phyloP scores from a whole-genome alignment of 192 early-diverging fungal species.

The Entomortierella parvispora region DNA sequence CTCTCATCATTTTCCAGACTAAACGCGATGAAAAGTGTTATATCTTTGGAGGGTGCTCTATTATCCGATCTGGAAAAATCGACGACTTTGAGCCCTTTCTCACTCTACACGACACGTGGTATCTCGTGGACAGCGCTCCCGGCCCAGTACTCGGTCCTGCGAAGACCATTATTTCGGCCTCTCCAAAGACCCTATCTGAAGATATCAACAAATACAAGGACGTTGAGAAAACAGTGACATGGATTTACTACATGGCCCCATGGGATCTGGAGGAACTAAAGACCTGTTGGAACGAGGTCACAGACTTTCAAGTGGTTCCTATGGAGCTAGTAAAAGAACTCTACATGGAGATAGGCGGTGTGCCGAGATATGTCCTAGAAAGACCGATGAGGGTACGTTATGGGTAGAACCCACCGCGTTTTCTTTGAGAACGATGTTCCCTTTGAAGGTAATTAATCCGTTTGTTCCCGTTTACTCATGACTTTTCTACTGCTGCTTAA shows the following conservation, averaged over 20 bases:
- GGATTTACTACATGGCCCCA: slow-evolving; percentile 25
- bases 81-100: slow-evolving; percentile 29
- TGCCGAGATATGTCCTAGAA: slow-evolving; percentile 37
- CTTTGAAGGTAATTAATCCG: not conserved
- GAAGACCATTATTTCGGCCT: slow-evolving; percentile 25
- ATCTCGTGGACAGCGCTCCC: slow-evolving; percentile 18
- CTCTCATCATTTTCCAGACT: slow-evolving; percentile 28
- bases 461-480: not conserved
- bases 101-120: slow-evolving; percentile 6
- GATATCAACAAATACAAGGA: slow-evolving; percentile 14
- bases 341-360: slow-evolving; percentile 21
- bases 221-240: slow-evolving; percentile 11
- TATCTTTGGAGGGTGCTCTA: slow-evolving; percentile 24
- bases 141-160: slow-evolving; percentile 19
- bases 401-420: not conserved
- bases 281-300: slow-evolving; percentile 2
- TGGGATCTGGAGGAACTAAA: slow-evolving; percentile 12
- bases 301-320: slow-evolving; percentile 18
- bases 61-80: slow-evolving; percentile 17
- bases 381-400: slow-evolving; percentile 7
- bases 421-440: not conserved
- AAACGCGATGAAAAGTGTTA: slow-evolving; percentile 15
- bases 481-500: not conserved
- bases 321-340: slow-evolving; percentile 3
- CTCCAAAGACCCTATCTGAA: slow-evolving; percentile 13